Base-by-base conservation (phyloP, 371 early-diverging fungal species). In the Umbelopsis sp. region DNA sequence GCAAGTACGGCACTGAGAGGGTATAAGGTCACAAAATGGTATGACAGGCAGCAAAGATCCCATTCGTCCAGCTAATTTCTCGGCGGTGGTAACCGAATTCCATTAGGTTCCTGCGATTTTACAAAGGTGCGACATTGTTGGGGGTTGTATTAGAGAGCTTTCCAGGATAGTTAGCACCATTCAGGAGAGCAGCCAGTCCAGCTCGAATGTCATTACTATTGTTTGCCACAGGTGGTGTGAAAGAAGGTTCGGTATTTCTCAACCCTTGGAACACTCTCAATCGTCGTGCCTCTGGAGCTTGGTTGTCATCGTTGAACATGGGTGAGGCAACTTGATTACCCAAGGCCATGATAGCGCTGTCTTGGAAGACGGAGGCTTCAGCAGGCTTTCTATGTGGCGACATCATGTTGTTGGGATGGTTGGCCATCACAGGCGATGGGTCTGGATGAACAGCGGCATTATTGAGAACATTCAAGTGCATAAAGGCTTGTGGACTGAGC, bases 141-240 rank as follows among this genome's bases (percentile, higher is more conserved):
- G 29, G 29, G 14, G 35, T 10, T 29, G 18, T 16, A 11, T 57
- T 57, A 8, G 35, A 24, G 0, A 57, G 29, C 29, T 57, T 57
- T n/a, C 57, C 57, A 35, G 57, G 57, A 37, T 57, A 57, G 16
- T 57, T 57, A 11, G 57, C 57, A 35, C 57, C 57, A 7, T 57
- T 57, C 3, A 57, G 35, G 6, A 57, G 29, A 11, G 57, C 57
- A 35, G 57, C 57, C 29, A 57, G 57, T 4, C 57, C 57, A 57
- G 57, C 57, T 25, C 57, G 57, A 35, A 57, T 57, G 35, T 57
- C 57, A 57, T 57, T 57, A 35, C 57, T 57, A 29, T 57, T 57
- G 57, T 29, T 57, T 11, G 57, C 57, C 29, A 57, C 57, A 35
- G 57, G 57, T n/a, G 29, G 57, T 12, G 57, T 57, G 18, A 57